Conservation (phyloP, 1,284 basidiomycete species). For the Cryptococcus sp. region DNA sequence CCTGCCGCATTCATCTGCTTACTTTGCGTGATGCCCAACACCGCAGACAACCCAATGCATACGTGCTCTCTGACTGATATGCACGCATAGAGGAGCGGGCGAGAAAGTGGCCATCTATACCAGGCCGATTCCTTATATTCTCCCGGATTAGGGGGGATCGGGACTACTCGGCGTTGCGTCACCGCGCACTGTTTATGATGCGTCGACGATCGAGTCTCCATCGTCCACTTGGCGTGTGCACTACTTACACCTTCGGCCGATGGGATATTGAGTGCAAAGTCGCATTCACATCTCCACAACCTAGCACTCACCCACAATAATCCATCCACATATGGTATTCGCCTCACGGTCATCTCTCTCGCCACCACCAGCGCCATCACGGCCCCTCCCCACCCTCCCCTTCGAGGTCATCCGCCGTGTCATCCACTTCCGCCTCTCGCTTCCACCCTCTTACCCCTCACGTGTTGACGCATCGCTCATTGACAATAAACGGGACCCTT, state of each 20-base stretch:
- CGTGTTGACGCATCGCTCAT: not conserved
- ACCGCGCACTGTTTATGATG: not conserved
- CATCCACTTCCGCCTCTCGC: slow-evolving; percentile 29
- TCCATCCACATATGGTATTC: no score
- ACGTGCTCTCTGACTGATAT: no score
- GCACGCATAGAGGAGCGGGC: no score
- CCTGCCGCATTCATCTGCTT: no score
- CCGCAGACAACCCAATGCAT: no score
- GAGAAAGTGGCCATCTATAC: no score
- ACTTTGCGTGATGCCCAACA: no score
- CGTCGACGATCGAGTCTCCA: not conserved
- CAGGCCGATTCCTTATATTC: no score
- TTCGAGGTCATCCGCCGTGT: slow-evolving; percentile 33
- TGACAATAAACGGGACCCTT: not conserved
- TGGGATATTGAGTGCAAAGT: no score
- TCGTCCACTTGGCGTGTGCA: not conserved
- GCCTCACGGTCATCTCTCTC: not conserved
- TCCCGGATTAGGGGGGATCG: not conserved
- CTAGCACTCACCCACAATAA: no score
- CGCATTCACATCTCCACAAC: no score
- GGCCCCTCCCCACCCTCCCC: slow-evolving; percentile 13
- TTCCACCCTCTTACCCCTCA: slow-evolving; percentile 20
- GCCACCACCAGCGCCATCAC: slow-evolving; percentile 3
- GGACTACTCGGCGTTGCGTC: slow-evolving; percentile 1
- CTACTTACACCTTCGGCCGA: not conserved